Percentiles rank a stretch among this genome's conserved stretches.
These are phyloP conservation scores for Lachnellula cervina DNA, from an alignment of 2,329 filamentous ascomycete genomes.

Conservation along the genomic window DNA sequence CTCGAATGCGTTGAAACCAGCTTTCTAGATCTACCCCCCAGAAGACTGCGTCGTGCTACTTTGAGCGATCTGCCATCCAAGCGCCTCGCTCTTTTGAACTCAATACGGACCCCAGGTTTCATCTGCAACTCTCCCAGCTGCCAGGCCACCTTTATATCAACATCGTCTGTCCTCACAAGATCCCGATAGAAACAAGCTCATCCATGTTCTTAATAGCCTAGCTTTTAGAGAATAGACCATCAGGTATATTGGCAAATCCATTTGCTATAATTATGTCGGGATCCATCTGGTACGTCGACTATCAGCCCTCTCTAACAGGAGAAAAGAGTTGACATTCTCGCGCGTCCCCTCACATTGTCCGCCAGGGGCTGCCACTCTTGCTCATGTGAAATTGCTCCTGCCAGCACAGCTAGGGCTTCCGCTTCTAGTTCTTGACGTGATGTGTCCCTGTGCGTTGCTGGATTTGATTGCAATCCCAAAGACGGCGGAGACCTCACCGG, in stretches of 20 bases:
- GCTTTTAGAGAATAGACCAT: neutral
- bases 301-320: slow-evolving; percentile 1
- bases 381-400: slow-evolving; percentile 5
- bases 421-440: slow-evolving; percentile 6
- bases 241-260: slow-evolving; percentile 2
- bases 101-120: neutral
- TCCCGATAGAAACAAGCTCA: neutral
- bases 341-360: slow-evolving; percentile 3
- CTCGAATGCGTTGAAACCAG: no score
- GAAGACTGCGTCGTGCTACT: no score
- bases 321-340: slow-evolving; percentile 3
- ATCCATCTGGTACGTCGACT: neutral
- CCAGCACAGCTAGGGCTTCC: slow-evolving; percentile 5
- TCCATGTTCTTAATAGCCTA: neutral
- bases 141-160: neutral
- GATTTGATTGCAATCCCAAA: slow-evolving; percentile 6
- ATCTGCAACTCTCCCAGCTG: neutral
- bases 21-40: no score
- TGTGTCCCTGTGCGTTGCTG: slow-evolving; percentile 7
- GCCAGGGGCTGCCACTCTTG: slow-evolving; percentile 4
- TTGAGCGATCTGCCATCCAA: slow-evolving; percentile 1
- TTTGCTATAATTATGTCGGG: slow-evolving; percentile 1
- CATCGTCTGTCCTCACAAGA: neutral
- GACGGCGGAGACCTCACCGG: slow-evolving; percentile 8
- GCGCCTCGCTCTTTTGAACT: slow-evolving; percentile 2